Percentiles rank a stretch among this genome's conserved stretches.
phyloP scores from a whole-genome alignment of 306 rosid species.

The Dryas drummondii region DNA sequence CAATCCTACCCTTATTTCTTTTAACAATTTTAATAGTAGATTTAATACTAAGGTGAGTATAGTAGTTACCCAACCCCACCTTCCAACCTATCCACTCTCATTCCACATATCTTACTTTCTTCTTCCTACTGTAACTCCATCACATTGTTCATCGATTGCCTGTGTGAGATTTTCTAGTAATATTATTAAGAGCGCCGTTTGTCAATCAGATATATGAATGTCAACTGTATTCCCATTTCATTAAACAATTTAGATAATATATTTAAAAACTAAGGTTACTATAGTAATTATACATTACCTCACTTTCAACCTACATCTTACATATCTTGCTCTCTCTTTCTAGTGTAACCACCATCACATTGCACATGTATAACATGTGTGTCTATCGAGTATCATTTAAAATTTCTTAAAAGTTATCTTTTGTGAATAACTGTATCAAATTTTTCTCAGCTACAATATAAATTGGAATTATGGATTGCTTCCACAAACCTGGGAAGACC shows the following conservation, averaged over 20 bases:
- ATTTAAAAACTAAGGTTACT: background rate
- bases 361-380: background rate
- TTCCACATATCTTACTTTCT: background rate
- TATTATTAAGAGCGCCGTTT: background rate
- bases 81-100: background rate
- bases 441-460: constrained; percentile 62
- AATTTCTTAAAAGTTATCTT: background rate
- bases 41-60: background rate
- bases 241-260: background rate
- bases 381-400: background rate
- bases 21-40: background rate
- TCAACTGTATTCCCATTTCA: background rate
- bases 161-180: background rate
- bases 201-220: background rate
- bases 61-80: background rate
- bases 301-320: background rate
- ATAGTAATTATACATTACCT: background rate
- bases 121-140: background rate
- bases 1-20: background rate
- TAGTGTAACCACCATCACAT: background rate
- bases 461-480: constrained; percentile 95
- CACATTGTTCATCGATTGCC: background rate
- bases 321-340: background rate
- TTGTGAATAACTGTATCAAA: background rate
- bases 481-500: constrained; percentile 99